Base-by-base conservation (phyloP, 495 filamentous ascomycete genomes). In the Bacidia rubella region DNA sequence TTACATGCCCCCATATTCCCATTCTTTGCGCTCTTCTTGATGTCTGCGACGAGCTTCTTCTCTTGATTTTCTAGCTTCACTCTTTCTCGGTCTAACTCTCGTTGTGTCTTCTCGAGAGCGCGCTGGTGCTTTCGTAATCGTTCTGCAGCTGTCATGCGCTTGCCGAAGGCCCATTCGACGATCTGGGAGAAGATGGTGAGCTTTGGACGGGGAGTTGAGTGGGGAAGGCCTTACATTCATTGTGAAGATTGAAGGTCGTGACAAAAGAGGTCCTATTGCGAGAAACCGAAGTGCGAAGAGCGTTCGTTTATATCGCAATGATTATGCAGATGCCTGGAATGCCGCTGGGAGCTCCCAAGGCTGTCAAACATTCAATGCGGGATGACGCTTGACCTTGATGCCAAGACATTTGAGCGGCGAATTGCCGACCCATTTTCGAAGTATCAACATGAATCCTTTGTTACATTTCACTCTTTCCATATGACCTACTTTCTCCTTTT, bases 131-230 rank as follows among this genome's bases (percentile, higher is more conserved):
- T 97, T 68, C 92, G 84, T 64, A 97, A 76, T 61, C 92, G 85
- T 75, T 97, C 90, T 12, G 87, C 86, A 7, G 92, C 90, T 65
- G 90, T 97, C 80, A 97, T 93, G 66, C 90, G 89, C 76, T 93
- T 94, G 57, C 90, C 90, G 66, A 97, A 96, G 26, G 92, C 92
- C 90, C 90, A 96, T 79, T 96, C 90, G 50, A 97, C 74, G 70
- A 96, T 82, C 88, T 95, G 57, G 26, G 49, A 19, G 44, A 51
- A 25, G 39, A 21, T 48, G 53, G 56, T 47, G 20, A 70, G 39
- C 32, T 15, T 41, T n/a, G 26, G 63, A 51, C 29, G 47, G 41
- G 49, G 43, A 20, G n/a, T 38, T 29, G 44, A 11, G 12, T 42
- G 40, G 22, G 20, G 19, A 25, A 12, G 19, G 35, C 25, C 74